Percentiles rank a stretch among this genome's conserved stretches.
Conservation (phyloP, 2,329 filamentous ascomycete genomes). For the Penicillium crustosum region DNA sequence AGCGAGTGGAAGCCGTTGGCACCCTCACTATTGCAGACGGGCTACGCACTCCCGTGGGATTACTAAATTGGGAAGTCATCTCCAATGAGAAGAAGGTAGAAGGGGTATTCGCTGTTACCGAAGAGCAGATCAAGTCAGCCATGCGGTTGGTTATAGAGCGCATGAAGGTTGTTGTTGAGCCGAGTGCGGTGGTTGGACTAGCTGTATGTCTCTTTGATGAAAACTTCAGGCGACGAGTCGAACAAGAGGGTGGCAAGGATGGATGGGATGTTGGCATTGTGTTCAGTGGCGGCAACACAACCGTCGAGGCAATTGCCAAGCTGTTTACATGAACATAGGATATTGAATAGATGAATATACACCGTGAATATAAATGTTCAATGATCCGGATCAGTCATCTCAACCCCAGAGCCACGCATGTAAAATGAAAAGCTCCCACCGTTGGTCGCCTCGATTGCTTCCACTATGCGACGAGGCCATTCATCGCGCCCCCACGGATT, state of each 20-base stretch:
- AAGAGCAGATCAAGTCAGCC: slow-evolving; percentile 76
- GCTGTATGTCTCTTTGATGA: slow-evolving; percentile 83
- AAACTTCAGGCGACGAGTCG: slow-evolving; percentile 70
- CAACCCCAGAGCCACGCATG: slow-evolving; percentile 28
- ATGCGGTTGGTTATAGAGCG: slow-evolving; percentile 79
- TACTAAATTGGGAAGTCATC: slow-evolving; percentile 74
- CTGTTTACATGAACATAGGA: slow-evolving; percentile 44
- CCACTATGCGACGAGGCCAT: slow-evolving; percentile 35
- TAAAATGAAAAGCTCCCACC: slow-evolving; percentile 36
- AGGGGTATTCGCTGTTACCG: slow-evolving; percentile 71
- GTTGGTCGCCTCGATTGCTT: slow-evolving; percentile 29
- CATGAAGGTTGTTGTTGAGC: slow-evolving; percentile 89
- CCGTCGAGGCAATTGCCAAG: slow-evolving; percentile 59
- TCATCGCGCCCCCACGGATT: slow-evolving; percentile 38
- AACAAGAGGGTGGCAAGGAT: slow-evolving; percentile 62
- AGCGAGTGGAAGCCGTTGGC: slow-evolving; percentile 66
- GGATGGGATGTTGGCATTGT: slow-evolving; percentile 71
- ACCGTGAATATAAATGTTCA: background rate
- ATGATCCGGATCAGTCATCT: slow-evolving; percentile 13
- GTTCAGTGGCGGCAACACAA: slow-evolving; percentile 65
- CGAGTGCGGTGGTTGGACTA: slow-evolving; percentile 78
- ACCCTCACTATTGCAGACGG: slow-evolving; percentile 86
- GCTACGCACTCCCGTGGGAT: slow-evolving; percentile 76
- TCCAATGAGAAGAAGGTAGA: slow-evolving; percentile 67
- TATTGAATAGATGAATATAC: background rate